Evolutionary conservation across 73 alveolate species (phyloP), one percentile per base, ranked within the genome.

Genomic region (Breviolum minutum): DNA sequence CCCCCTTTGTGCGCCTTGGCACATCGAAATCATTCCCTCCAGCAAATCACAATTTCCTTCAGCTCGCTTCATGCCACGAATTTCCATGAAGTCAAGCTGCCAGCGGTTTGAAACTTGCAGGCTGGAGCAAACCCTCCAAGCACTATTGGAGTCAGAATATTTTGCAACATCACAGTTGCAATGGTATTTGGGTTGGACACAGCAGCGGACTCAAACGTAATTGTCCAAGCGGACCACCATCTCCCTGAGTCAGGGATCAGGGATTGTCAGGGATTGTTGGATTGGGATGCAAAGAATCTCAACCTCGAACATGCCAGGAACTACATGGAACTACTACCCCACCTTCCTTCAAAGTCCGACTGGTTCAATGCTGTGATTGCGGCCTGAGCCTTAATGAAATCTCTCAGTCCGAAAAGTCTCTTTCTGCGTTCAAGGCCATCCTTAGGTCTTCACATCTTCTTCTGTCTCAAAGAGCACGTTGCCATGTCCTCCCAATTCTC

Each of bases 161-260:
- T 29, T n/a, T 60, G 26, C n/a, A 27, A 76, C 30, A 29, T 10
- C 86, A n/a, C 2, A 5, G 86, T 26, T 29, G 86, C 20, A 8
- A 22, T 29, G 86, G 26, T 77, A 62, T n/a, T 77, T 62, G 20
- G 54, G 70, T 20, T 20, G 32, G 7, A n/a, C 87, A 8, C 63
- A 30, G 7, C 27, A 48, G 54, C 54, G 54, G 5, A 7, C 19
- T 87, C 82, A 87, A n/a, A 68, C 95, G 69, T 87, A 61, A 63
- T 87, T 87, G 95, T 87, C 95, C 95, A 87, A 16, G 22, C 95
- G 95, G 17, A 87, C 95, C 95, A 87, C 83, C 83, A 87, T 87
- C 0, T 30, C 8, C 95, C 95, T 63, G 68, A n/a, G 54, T 6
- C 74, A 61, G n/a, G n/a, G n/a, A n/a, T n/a, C n/a, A n/a, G n/a